phyloP scores from a whole-genome alignment of 306 rosid species.

The Cucumis cinereus region DNA sequence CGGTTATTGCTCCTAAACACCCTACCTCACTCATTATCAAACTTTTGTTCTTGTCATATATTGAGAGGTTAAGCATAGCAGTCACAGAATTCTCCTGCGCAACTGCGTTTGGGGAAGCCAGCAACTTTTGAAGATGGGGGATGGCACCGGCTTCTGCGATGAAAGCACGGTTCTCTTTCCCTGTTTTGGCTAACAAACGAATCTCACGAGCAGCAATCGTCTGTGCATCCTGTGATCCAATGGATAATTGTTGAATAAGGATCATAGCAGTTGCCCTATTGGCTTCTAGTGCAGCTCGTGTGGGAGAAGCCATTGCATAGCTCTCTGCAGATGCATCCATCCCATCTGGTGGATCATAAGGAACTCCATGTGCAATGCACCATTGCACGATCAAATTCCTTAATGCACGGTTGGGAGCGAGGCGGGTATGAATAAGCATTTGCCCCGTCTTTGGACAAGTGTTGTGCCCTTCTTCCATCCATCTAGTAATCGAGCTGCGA shows the following conservation, averaged over 20 bases:
- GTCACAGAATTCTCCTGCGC: constrained; percentile 95
- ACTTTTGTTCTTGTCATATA: constrained; percentile 73
- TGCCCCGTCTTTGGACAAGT: constrained; percentile 91
- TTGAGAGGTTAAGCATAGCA: constrained; percentile 84
- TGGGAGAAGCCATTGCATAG: constrained; percentile 50
- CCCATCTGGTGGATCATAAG: constrained; percentile 55
- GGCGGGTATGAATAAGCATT: constrained; percentile 50
- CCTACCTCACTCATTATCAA: constrained; percentile 70
- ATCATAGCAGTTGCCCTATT: constrained; percentile 54
- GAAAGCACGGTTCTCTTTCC: constrained; percentile 73
- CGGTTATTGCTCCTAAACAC: constrained; percentile 59
- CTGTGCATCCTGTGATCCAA: constrained; percentile 43
- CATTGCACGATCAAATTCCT: constrained; percentile 80
- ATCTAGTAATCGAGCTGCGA: constrained; percentile 63
- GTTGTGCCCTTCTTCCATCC: constrained; percentile 94
- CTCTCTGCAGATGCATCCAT: constrained; percentile 30
- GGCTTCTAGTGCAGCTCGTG: constrained; percentile 65
- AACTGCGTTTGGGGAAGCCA: constrained; percentile 45
- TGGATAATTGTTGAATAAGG: constrained; percentile 60
- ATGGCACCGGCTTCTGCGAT: constrained; percentile 95
- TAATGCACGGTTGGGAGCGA: constrained; percentile 65
- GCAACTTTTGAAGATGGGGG: constrained; percentile 55
- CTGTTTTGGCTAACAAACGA: constrained; percentile 76
- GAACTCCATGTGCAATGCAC: constrained; percentile 65
- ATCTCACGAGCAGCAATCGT: constrained; percentile 86